Base-by-base conservation (phyloP, 495 filamentous ascomycete species). In the Penicillium waksmanii region DNA sequence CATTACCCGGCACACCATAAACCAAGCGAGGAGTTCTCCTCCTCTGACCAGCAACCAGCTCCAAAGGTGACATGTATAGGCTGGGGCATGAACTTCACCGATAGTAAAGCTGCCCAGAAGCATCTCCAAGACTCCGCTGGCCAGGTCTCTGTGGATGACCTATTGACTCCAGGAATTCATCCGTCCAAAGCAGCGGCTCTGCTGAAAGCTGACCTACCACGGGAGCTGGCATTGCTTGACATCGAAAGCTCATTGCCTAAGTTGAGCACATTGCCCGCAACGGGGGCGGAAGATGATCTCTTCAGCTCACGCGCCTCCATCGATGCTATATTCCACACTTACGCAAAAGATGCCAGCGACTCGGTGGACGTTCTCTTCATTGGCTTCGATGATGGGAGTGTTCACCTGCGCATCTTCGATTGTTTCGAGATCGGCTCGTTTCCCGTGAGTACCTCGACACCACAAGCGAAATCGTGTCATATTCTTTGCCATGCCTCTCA, bases 371-470 rank as follows among this genome's bases (percentile, higher is more conserved):
- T 96, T 13, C 84, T 98, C 57, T 75, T 96, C 4, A 82, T 90
- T 3, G 91, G 89, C 3, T 89, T 87, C n/a, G 80, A 84, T 56
- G 85, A 92, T 66, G 92, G 93, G 31, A 84, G 78, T n/a, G 81
- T 96, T 34, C 87, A 93, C 62, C 74, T 96, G 31, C 89, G 89
- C 56, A 91, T 97, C 53, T 97, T 96, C 71, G 91, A 97, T 66
- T 94, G 89, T 15, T 93, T 97, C 64, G 81, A 90, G 55, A 89
- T 96, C 56, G 92, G 95, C 2, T 85, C 80, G 18, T 84, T 92
- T 52, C 69, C 75, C 7, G 66, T 85, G 27, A 63, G 70, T 12
- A 57, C 58, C 36, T 49, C 66, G 31, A 43, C 56, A 44, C 65
- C 55, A 21, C 40, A 56, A 21, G 33, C 53, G 44, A 47, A 52